phyloP scores from a whole-genome alignment of 2,329 filamentous ascomycete species.

The Phaeomoniella chlamydospora region DNA sequence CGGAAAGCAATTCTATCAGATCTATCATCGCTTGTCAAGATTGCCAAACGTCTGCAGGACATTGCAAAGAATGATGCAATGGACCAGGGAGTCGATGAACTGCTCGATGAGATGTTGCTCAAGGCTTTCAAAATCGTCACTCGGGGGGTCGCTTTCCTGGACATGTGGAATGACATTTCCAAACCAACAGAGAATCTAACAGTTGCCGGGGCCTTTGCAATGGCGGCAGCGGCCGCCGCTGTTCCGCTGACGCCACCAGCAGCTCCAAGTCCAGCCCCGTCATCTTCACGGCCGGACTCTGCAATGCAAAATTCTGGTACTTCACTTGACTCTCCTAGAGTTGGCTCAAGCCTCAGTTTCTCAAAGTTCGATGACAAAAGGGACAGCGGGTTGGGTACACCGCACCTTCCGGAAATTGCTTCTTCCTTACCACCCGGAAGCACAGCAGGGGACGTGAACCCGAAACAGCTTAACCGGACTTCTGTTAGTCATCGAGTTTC shows the following conservation, averaged over 20 bases:
- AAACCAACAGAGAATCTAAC: conserved; percentile 18
- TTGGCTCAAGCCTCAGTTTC: no score
- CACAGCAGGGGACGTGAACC: conserved; percentile 2
- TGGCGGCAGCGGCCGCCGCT: conserved; percentile 5
- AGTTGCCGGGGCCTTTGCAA: background rate
- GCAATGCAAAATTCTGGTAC: background rate
- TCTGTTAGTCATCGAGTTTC: conserved; percentile 61
- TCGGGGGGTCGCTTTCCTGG: conserved; percentile 76
- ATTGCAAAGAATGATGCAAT: conserved; percentile 35
- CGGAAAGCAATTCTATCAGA: conserved; percentile 83
- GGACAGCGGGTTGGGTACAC: background rate
- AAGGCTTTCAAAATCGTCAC: conserved; percentile 93
- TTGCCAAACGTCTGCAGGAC: conserved; percentile 72
- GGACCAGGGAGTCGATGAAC: conserved; percentile 50
- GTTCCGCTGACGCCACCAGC: conserved; percentile 22
- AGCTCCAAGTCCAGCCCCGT: conserved; percentile 19
- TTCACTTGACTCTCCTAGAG: background rate
- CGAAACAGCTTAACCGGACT: conserved; percentile 28
- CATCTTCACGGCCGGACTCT: conserved; percentile 4
- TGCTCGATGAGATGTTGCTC: conserved; percentile 83
- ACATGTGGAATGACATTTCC: conserved; percentile 56
- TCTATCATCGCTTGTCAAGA: conserved; percentile 76
- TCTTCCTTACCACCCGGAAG: background rate
- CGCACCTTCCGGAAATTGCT: background rate
- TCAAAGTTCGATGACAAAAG: background rate